Evolutionary conservation across 768 basidiomycete species (phyloP), one percentile per base, ranked within the genome.

Genomic region (Amanita jacksonii): DNA sequence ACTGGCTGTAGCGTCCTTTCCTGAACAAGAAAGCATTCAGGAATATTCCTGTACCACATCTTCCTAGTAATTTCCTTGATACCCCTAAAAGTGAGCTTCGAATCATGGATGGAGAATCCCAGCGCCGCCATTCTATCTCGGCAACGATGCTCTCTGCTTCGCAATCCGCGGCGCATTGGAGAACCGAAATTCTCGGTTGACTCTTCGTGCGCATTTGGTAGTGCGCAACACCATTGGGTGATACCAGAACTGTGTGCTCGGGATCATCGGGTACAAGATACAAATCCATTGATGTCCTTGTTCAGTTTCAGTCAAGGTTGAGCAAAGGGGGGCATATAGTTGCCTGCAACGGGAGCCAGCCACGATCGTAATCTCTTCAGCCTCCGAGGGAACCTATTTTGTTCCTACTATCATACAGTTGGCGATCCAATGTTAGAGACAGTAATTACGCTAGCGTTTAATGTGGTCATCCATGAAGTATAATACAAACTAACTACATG

Each of bases 251-350:
- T 6, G 72, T 72, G 43, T 67, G 63, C 49, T 70, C 63, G 6
- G 72, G 72, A 48, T 75, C 66, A 54, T 75, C 70, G 22, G 69
- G 71, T 13, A 70, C 56, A 38, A 78, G 67, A 54, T 72, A 76
- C 12, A 77, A 60, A 43, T 75, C 70, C 74, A 77, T 76, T 33
- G 25, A n/a, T 30, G 18, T n/a, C n/a, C n/a, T n/a, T n/a, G n/a
- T n/a, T n/a, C n/a, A n/a, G n/a, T n/a, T n/a, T n/a, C n/a, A n/a
- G n/a, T n/a, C n/a, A n/a, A n/a, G n/a, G n/a, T n/a, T n/a, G n/a
- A n/a, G n/a, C n/a, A n/a, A n/a, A n/a, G n/a, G n/a, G n/a, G n/a
- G n/a, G n/a, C n/a, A n/a, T n/a, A n/a, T n/a, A n/a, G n/a, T n/a
- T n/a, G n/a, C n/a, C n/a, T n/a, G n/a, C n/a, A n/a, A n/a, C n/a